Evolutionary conservation across 805 yeast species (phyloP).

Genomic region (Jamesozyma hellenica): DNA sequence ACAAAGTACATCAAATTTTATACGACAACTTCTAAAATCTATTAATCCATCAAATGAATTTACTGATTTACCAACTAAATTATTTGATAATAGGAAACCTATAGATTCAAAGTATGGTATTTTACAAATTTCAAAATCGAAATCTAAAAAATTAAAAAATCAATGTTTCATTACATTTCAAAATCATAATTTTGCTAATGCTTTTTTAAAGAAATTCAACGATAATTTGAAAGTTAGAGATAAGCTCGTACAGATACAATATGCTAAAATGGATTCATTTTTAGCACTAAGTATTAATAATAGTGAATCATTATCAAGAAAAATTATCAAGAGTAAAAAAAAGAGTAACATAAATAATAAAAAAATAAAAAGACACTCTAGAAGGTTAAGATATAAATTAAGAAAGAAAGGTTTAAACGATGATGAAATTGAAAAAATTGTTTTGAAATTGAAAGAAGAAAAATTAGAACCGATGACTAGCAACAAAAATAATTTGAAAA

Average conservation of each 20-base stretch:
- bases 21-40: conserved; percentile 10
- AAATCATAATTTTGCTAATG: conserved; percentile 6
- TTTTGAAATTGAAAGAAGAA: conserved; percentile 1
- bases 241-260: conserved; percentile 10
- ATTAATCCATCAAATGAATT: conserved; percentile 14
- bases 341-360: conserved; percentile 4
- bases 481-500: neutral
- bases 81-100: neutral
- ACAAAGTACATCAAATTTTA: conserved; percentile 12
- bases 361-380: conserved; percentile 12
- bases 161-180: conserved; percentile 23
- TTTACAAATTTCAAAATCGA: conserved; percentile 12
- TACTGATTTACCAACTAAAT: conserved; percentile 2
- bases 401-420: conserved; percentile 14
- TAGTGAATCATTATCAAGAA: conserved; percentile 4
- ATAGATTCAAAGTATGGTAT: conserved; percentile 6
- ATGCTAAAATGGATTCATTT: conserved; percentile 20
- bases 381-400: conserved; percentile 20
- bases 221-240: conserved; percentile 14
- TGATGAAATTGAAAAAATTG: conserved; percentile 8
- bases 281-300: conserved; percentile 11
- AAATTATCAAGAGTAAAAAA: conserved; percentile 8
- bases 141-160: conserved; percentile 6
- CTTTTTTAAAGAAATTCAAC: conserved; percentile 9
- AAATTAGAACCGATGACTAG: conserved; percentile 7